Evolutionary conservation across 306 rosid genomes (phyloP).

Genomic region (Luffa aegyptiaca): DNA sequence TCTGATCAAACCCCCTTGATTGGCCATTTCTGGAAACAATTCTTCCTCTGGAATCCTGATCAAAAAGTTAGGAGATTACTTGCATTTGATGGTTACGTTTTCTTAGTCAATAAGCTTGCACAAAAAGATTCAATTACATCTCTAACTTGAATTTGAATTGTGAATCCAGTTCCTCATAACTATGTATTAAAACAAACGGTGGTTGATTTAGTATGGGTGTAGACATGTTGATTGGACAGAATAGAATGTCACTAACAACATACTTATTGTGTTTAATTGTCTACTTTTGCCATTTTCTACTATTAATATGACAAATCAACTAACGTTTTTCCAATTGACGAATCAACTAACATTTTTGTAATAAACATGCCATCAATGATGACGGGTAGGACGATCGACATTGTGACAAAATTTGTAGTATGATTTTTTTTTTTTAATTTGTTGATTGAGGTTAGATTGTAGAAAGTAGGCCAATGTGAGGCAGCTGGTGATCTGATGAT

Average conservation of each 20-base stretch:
- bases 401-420: too few species aligned
- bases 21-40: background rate
- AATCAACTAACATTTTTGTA: too few species aligned
- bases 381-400: too few species aligned
- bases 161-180: too few species aligned
- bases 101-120: background rate
- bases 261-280: background rate
- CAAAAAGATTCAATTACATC: too few species aligned
- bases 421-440: too few species aligned
- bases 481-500: background rate
- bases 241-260: background rate
- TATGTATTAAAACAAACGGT: too few species aligned
- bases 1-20: background rate
- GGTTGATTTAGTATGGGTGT: too few species aligned
- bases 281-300: too few species aligned
- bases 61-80: background rate
- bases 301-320: background rate
- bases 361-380: too few species aligned
- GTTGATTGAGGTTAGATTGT: background rate
- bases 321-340: background rate
- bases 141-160: too few species aligned
- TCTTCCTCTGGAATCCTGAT: background rate
- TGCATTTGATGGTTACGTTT: background rate
- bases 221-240: background rate
- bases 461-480: background rate